These are phyloP conservation scores for Plantago elongata DNA, from an alignment of 257 asterid genomes.

Conservation along the genomic window DNA sequence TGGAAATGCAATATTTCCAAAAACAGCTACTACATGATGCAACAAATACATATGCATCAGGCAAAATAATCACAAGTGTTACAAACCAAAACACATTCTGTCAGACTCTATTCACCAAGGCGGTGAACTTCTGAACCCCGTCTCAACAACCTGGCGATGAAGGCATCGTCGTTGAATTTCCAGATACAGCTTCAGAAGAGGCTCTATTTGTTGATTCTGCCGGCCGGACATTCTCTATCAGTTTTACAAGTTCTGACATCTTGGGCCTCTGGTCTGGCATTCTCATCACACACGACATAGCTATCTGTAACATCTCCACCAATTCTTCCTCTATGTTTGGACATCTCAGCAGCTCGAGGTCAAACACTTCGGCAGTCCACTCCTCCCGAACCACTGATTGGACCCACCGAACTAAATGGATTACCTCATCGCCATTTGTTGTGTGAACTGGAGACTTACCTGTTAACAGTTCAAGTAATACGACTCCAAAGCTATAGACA, in stretches of 20 bases:
- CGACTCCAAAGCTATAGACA: conserved; percentile 70
- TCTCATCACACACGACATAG: conserved; percentile 64
- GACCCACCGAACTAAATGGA: conserved; percentile 77
- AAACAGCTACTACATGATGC: background rate
- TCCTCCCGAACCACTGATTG: conserved; percentile 85
- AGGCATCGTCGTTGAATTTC: conserved; percentile 26
- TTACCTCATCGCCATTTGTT: conserved; percentile 52
- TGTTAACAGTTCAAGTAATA: conserved; percentile 67
- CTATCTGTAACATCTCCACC: conserved; percentile 74
- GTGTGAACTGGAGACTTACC: conserved; percentile 69
- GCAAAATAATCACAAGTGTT: background rate
- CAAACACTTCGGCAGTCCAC: conserved; percentile 91
- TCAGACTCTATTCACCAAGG: conserved; percentile 32
- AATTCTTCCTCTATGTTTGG: conserved; percentile 74
- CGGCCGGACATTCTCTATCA: conserved; percentile 46
- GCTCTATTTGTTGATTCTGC: conserved; percentile 16
- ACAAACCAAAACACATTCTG: conserved; percentile 11
- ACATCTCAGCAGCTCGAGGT: conserved; percentile 54
- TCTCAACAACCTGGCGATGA: conserved; percentile 28
- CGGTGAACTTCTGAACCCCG: conserved; percentile 26
- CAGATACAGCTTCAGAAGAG: conserved; percentile 31
- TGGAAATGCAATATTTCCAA: background rate
- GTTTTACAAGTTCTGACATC: conserved; percentile 51
- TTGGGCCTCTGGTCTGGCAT: conserved; percentile 65
- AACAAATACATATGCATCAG: background rate